These are phyloP conservation scores for Phialophora tarda DNA, from an alignment of 2,329 filamentous ascomycete species.

Conservation along the genomic window DNA sequence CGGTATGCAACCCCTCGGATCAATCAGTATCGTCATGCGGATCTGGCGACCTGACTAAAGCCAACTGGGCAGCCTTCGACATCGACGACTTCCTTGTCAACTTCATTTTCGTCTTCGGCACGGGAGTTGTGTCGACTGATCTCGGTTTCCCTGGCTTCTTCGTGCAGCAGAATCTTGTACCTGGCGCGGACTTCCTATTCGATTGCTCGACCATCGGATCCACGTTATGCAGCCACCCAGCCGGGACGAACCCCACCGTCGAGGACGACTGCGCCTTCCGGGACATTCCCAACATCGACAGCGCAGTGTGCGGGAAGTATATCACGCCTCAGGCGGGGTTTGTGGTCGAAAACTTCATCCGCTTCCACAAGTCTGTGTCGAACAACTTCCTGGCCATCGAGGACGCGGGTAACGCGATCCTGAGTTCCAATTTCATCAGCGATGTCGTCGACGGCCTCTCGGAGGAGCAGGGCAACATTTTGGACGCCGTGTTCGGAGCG, in stretches of 20 bases:
- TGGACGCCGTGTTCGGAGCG: slow-evolving; percentile 4
- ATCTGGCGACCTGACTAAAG: neutral
- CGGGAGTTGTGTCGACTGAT: neutral
- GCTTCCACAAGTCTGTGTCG: slow-evolving; percentile 6
- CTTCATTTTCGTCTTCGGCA: slow-evolving; percentile 15
- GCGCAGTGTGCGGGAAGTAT: slow-evolving; percentile 3
- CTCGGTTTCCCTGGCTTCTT: slow-evolving; percentile 14
- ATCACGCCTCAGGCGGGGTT: slow-evolving; percentile 16
- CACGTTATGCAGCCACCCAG: slow-evolving; percentile 1
- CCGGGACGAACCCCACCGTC: neutral
- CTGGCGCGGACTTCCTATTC: neutral
- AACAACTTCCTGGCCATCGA: slow-evolving; percentile 19
- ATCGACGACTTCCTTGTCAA: slow-evolving; percentile 12
- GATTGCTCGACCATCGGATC: too few species aligned
- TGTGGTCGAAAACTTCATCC: slow-evolving; percentile 22
- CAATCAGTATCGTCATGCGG: slow-evolving; percentile 1
- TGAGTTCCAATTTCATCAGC: slow-evolving; percentile 7
- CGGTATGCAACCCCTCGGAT: too few species aligned
- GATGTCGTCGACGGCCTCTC: slow-evolving; percentile 9
- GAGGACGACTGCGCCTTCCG: slow-evolving; percentile 15
- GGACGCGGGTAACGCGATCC: slow-evolving; percentile 11
- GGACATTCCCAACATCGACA: slow-evolving; percentile 1
- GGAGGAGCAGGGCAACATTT: slow-evolving; percentile 1
- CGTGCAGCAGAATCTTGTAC: slow-evolving; percentile 6
- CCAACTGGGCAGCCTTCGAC: slow-evolving; percentile 17